Conservation (phyloP, 108 stramenopile species). For the Nannochloropsis granulata region DNA sequence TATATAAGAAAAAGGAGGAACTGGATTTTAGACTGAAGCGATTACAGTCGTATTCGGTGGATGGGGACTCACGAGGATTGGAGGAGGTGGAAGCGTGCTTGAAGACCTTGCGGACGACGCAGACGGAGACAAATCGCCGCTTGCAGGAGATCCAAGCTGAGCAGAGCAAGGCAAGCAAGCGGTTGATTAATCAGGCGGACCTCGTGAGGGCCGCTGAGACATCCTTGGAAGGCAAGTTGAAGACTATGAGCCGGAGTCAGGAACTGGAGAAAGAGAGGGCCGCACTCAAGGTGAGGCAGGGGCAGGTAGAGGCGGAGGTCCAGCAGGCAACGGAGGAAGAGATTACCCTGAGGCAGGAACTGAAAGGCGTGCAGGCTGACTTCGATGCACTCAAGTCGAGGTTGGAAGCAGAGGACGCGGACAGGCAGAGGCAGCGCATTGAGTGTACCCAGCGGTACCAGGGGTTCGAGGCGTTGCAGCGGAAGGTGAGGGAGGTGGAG, state of each 20-base stretch:
- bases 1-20: not conserved
- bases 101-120: not conserved
- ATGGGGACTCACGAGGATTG: not conserved
- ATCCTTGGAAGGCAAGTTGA: not conserved
- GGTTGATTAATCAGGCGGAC: not conserved
- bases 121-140: not conserved
- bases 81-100: not conserved
- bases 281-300: not conserved
- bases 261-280: not conserved
- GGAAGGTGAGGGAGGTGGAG: not conserved
- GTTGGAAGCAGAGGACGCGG: not conserved
- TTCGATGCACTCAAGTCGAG: not conserved
- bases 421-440: not conserved
- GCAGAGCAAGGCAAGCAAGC: not conserved
- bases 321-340: not conserved
- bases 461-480: not conserved
- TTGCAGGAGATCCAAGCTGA: conserved; percentile 1
- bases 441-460: not conserved
- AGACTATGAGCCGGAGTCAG: not conserved
- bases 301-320: not conserved
- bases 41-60: not conserved
- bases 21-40: not conserved
- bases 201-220: not conserved
- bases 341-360: not conserved
- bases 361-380: not conserved